Percentiles rank a stretch among this genome's conserved stretches.
Evolutionary conservation across 257 asterid species (phyloP).

Genomic region (Leptodermis oblonga): DNA sequence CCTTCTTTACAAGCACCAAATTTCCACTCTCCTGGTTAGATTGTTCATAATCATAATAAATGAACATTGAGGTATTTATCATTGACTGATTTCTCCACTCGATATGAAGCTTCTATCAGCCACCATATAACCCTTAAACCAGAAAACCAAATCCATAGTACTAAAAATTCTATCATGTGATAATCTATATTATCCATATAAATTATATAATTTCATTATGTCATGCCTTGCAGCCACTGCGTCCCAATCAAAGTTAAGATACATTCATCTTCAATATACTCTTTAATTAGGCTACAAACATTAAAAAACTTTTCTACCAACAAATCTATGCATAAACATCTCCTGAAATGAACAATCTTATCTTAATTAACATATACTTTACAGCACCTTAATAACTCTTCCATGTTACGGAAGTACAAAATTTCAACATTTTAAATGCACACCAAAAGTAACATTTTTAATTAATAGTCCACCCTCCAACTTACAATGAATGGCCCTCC

Average conservation of each 20-base stretch:
- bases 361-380: too few species aligned
- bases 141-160: not conserved
- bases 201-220: not conserved
- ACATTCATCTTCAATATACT: not conserved
- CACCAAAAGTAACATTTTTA: too few species aligned
- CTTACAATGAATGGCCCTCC: too few species aligned
- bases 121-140: not conserved
- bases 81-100: not conserved
- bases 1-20: too few species aligned
- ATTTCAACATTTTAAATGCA: too few species aligned
- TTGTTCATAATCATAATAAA: not conserved
- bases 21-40: not conserved
- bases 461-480: too few species aligned
- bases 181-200: not conserved
- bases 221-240: not conserved
- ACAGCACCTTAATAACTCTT: too few species aligned
- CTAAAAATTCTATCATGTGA: not conserved
- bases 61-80: not conserved
- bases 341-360: not conserved
- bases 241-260: not conserved
- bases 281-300: not conserved
- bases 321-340: not conserved
- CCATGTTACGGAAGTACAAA: too few species aligned
- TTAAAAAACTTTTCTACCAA: not conserved
- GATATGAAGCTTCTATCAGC: not conserved